Conservation (phyloP, 129 eudicot species). For the Artemisia annua region DNA sequence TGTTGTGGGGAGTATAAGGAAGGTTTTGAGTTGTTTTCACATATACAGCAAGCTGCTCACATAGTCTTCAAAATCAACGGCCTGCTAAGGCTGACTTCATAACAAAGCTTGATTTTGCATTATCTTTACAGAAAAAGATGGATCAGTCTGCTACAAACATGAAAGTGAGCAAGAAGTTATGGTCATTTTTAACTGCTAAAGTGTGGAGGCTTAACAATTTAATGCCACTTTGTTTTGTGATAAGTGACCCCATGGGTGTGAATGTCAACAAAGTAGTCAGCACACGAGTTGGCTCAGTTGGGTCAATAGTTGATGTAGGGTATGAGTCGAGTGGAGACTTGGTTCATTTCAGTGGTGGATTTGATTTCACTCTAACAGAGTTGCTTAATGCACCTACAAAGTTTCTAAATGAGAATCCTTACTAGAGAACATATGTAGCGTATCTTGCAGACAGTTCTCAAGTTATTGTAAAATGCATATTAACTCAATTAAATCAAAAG, state of each 20-base stretch:
- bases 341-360: slow-evolving; percentile 59
- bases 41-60: slow-evolving; percentile 39
- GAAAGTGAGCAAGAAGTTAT: not conserved
- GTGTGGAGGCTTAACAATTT: not conserved
- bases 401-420: slow-evolving; percentile 59
- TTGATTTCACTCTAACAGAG: slow-evolving; percentile 52
- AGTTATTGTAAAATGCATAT: slow-evolving; percentile 54
- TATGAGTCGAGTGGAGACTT: slow-evolving; percentile 51
- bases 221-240: not conserved
- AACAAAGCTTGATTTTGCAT: slow-evolving; percentile 35
- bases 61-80: slow-evolving; percentile 27
- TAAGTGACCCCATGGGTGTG: not conserved
- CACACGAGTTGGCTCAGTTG: not conserved
- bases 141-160: slow-evolving; percentile 13
- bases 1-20: no score
- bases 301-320: not conserved
- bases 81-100: slow-evolving; percentile 49
- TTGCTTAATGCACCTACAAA: slow-evolving; percentile 58
- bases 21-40: no score
- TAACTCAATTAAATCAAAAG: slow-evolving; percentile 14
- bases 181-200: not conserved
- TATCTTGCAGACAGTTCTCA: slow-evolving; percentile 50
- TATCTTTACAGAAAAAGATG: slow-evolving; percentile 22
- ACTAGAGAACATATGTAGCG: slow-evolving; percentile 59
- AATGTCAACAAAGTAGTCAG: not conserved